Base-by-base conservation (phyloP, 2,329 filamentous ascomycete genomes). In the Endothia cerciana region DNA sequence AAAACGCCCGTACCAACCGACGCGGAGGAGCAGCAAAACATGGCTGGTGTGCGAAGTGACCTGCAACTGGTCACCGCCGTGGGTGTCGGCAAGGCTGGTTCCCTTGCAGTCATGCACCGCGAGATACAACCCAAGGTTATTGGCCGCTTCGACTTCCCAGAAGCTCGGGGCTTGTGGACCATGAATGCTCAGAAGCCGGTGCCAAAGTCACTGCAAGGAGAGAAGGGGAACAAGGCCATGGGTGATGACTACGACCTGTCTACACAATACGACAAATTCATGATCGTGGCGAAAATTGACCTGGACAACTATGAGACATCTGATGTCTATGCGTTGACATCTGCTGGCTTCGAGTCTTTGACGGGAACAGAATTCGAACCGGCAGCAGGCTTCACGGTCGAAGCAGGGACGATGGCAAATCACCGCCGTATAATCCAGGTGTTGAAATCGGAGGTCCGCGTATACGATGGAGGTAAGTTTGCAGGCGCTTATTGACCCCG, bases 341-440 rank as follows among this genome's bases (percentile, higher is more conserved):
- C 86, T 1, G 87, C 88, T 38, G 88, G 88, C 3, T 88, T 96
- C 66, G 89, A 93, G 74, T 87, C 91, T 47, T 83, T 94, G 8
- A 87, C 87, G 43, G 92, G 90, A 47, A 93, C 93, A 0, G 95
- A 99, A 73, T 97, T 98, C 74, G 96, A 99, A 68, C 89, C 91
- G 4, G 92, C 92, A 56, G 92, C 94, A 69, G 95, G 94, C 33
- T 87, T 90, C 40, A 97, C 95, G 0, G 84, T 98, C 57, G 91
- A 96, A 71, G 91, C 95, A 22, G 92, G 92, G 19, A 91, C 90
- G 0, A 87, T 99, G 77, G 91, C 91, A n/a, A 87, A 87, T 61
- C 88, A 91, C 67, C 91, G 87, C 74, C 88, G 93, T 66, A 89
- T 98, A 41, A 89, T 98, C 19, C 95, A 98, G 74, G 90, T 97